Base-by-base conservation (phyloP, 2,329 filamentous ascomycete genomes). In the Dactylellina leptospora region DNA sequence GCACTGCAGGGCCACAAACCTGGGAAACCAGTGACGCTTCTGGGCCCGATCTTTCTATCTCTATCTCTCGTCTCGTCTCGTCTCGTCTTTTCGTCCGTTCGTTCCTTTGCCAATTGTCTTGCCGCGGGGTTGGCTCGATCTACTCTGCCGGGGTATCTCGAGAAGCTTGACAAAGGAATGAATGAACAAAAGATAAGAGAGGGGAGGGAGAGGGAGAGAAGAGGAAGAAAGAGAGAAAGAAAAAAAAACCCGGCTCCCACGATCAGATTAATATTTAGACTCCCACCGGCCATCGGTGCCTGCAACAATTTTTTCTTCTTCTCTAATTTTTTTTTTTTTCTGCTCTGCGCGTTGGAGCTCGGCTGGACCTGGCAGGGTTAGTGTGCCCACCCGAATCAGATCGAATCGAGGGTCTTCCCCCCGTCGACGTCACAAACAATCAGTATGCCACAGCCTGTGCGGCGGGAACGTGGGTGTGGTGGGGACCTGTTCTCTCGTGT, bases 11-110 rank as follows among this genome's bases (percentile, higher is more conserved):
- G 42, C 48, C 62, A 68, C 62, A 58, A 68, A 68, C 62, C 62
- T 68, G 38, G 66, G 51, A 30, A 42, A 30, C 40, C 38, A 40
- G 10, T 40, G 36, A 40, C 36, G 55, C 55, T 74, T 73, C 74
- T 40, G 61, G 58, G 56, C 45, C 69, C 74, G 74, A 75, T 74
- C 63, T 73, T 74, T 74, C 69, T n/a, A 16, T 63, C 64, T 59
- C 68, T 56, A 4, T 59, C 27, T 30, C 38, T 66, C 20, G 25
- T 44, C 47, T 25, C 55, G 69, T 54, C 47, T 58, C 50, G 61
- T 66, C 66, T 44, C 59, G 53, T 74, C 69, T 74, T 64, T n/a
- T n/a, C 64, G 55, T 70, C 45, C 64, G 64, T 71, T 36, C 68
- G 68, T 64, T 71, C 74, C 66, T 75, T 74, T 66, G 59, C 22